These are phyloP conservation scores for Platanthera guangdongensis DNA, from an alignment of 106 monocot genomes.

Conservation along the genomic window DNA sequence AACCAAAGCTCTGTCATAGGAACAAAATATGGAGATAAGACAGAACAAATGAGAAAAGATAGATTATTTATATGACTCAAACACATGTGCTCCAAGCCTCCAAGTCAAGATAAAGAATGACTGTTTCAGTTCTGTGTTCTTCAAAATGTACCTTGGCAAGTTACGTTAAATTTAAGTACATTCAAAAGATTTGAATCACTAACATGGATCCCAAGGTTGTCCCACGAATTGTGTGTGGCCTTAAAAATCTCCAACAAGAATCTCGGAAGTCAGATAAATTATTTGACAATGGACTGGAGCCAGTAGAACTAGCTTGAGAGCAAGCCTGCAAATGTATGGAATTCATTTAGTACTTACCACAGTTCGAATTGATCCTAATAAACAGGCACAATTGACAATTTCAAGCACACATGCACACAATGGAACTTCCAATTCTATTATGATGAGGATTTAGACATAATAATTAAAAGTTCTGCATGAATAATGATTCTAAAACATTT, in stretches of 20 bases:
- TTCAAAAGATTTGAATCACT: slow-evolving; percentile 8
- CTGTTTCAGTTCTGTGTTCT: background rate
- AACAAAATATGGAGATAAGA: slow-evolving; percentile 10
- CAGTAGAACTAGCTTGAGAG: slow-evolving; percentile 50
- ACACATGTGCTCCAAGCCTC: background rate
- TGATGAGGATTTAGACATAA: background rate
- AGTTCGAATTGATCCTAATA: background rate
- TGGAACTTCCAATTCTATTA: background rate
- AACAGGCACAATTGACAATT: background rate
- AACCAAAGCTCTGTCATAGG: slow-evolving; percentile 71
- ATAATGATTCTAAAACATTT: background rate
- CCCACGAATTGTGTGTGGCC: slow-evolving; percentile 97
- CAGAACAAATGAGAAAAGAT: background rate
- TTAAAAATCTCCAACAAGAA: slow-evolving; percentile 86
- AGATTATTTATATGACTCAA: background rate
- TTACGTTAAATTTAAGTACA: background rate
- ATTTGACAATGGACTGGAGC: slow-evolving; percentile 30
- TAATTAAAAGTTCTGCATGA: background rate
- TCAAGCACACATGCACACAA: background rate
- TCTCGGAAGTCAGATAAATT: slow-evolving; percentile 47
- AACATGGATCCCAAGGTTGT: slow-evolving; percentile 88
- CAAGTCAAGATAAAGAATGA: too few species aligned
- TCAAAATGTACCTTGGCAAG: background rate
- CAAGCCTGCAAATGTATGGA: slow-evolving; percentile 38
- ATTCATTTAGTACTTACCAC: slow-evolving; percentile 1